phyloP scores from a whole-genome alignment of 352 stramenopile genomes.

The Phytophthora sansomeana region DNA sequence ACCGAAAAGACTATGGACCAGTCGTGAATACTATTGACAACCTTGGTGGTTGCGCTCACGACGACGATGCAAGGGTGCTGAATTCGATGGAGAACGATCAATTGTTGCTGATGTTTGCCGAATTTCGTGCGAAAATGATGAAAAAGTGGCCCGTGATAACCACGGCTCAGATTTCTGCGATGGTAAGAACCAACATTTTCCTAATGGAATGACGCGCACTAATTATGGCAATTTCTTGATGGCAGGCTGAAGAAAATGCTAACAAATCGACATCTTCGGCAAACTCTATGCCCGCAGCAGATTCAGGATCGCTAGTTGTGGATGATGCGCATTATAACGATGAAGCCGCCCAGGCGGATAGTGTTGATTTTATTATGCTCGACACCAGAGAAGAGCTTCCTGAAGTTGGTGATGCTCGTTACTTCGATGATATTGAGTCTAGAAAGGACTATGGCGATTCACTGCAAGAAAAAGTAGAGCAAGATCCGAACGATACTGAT shows the following conservation, averaged over 20 bases:
- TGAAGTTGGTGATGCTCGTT: constrained; percentile 34
- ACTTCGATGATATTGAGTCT: constrained; percentile 40
- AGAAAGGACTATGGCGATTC: constrained; percentile 20
- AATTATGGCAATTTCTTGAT: background rate
- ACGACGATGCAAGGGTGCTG: constrained; percentile 12
- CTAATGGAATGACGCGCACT: background rate
- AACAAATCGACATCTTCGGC: background rate
- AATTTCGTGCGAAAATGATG: constrained; percentile 44
- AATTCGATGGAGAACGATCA: constrained; percentile 40
- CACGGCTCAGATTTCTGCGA: constrained; percentile 5
- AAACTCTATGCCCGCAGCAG: background rate
- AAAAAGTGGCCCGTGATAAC: constrained; percentile 60
- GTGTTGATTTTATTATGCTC: constrained; percentile 33
- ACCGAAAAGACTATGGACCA: constrained; percentile 62
- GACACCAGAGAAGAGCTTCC: constrained; percentile 15
- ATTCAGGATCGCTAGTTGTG: background rate
- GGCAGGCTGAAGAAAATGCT: constrained; percentile 17
- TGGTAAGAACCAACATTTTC: constrained; percentile 28
- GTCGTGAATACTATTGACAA: background rate
- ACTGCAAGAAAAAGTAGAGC: constrained; percentile 43
- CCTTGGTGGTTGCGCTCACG: background rate
- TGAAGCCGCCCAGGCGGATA: background rate
- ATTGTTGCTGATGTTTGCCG: constrained; percentile 49
- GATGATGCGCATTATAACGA: background rate
- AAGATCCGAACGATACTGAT: constrained; percentile 39